Conservation (phyloP, 768 basidiomycete species). For the Leccinum longicurvipes region DNA sequence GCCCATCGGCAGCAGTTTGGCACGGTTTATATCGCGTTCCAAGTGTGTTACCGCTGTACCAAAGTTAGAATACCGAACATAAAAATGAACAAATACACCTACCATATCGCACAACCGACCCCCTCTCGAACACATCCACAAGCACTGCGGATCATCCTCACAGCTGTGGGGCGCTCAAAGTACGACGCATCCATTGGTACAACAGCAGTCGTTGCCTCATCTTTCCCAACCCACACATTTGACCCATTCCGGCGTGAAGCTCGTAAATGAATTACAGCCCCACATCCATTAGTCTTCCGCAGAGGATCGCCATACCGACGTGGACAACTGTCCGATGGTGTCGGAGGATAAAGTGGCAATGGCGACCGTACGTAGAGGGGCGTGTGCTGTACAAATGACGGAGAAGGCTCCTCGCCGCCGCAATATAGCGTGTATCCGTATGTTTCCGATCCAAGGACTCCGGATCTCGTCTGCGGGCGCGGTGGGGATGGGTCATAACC, state of each 20-base stretch:
- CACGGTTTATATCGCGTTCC: constrained; percentile 63
- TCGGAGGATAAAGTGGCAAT: constrained; percentile 34
- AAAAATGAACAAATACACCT: constrained; percentile 15
- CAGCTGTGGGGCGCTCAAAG: constrained; percentile 48
- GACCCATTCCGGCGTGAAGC: constrained; percentile 52
- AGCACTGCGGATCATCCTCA: constrained; percentile 49
- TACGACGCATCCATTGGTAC: constrained; percentile 55
- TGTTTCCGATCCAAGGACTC: constrained; percentile 15
- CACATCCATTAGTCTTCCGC: constrained; percentile 53
- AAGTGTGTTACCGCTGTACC: constrained; percentile 57
- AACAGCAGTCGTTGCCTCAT: constrained; percentile 49
- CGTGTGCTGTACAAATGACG: constrained; percentile 3
- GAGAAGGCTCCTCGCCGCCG: constrained; percentile 32
- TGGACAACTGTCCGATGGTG: constrained; percentile 19
- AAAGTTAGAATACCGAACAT: constrained; percentile 8
- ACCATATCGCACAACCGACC: constrained; percentile 63
- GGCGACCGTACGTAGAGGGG: constrained; percentile 33
- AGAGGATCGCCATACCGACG: constrained; percentile 5
- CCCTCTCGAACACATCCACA: constrained; percentile 71
- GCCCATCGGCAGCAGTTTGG: constrained; percentile 49
- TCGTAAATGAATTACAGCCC: constrained; percentile 53
- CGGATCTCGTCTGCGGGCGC: constrained; percentile 20
- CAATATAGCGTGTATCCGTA: constrained; percentile 41
- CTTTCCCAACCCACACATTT: constrained; percentile 58
- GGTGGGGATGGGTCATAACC: constrained; percentile 29